Base-by-base conservation (phyloP, 371 early-diverging fungal genomes). In the Apophysomyces trapeziformis region DNA sequence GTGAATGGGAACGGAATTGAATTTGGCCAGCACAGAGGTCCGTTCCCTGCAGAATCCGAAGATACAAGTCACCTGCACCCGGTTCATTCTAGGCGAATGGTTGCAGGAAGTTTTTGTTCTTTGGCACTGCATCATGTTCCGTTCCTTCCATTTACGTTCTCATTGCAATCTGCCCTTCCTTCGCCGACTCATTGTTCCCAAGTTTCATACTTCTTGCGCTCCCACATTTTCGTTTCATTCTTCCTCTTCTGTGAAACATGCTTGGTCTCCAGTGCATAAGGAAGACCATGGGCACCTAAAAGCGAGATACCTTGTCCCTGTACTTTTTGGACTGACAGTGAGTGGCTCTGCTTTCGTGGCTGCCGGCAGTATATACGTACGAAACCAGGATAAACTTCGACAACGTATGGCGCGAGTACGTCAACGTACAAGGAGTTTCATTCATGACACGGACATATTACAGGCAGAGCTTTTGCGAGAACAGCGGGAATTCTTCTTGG, bases 341-440 rank as follows among this genome's bases (percentile, higher is more conserved):
- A 64, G 60, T 36, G 57, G 62, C 0, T 44, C 32, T n/a, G 46
- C 62, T 14, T 76, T 76, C 46, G 56, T 72, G 21, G 59, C 61
- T 11, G 69, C 76, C 47, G 76, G 66, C 12, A 14, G 46, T 9
- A 47, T 66, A 14, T 72, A 61, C 45, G 71, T 71, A 59, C 65
- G 61, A 8, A 73, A 73, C 36, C 73, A 73, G 38, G 68, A 68
- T 26, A 65, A 69, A 12, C 57, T 73, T 32, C 73, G 71, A 69
- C 60, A 69, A 14, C 68, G 68, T 7, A 32, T 73, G 39, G 39
- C 45, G 37, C 39, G 63, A 37, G 41, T 50, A 46, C 50, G 21
- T 13, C 60, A 14, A 41, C 60, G 62, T 14, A 62, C 70, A 26
- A 38, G 9, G 62, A 68, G 46, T 63, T 57, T 50, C 9, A 18